Base-by-base conservation (phyloP, 345 rosid species). In the Chamaenerion angustifolium region DNA sequence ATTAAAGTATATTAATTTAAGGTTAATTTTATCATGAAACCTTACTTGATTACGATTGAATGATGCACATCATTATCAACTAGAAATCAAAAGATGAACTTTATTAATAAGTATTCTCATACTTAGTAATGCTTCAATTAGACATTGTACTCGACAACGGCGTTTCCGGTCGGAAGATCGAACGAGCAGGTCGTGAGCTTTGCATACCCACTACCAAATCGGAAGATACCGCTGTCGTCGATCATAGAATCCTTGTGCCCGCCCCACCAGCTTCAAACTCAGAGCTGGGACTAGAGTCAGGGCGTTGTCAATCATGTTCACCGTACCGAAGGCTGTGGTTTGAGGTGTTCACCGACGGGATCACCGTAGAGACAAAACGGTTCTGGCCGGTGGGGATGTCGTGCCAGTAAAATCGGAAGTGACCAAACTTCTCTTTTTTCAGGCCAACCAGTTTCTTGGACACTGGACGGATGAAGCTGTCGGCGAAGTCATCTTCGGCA, bases 221-320 rank as follows among this genome's bases (percentile, higher is more conserved):
- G 71, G 78, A 86, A 75, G 40, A 83, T 68, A 13, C 96, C 94
- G 61, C 83, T 76, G 37, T 89, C 94, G 31, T 83, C 80, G 31
- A 83, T 52, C 56, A 87, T 83, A 87, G 15, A 87, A 64, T 45
- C 96, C 96, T 25, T 87, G 94, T 0, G 96, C 94, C 42, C 67
- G 76, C 0, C 89, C 96, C 42, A 87, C 74, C 52, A 78, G 16
- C 40, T 72, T 77, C 0, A 87, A 83, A 59, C 71, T 70, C 59
- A 73, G 3, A 37, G 73, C 58, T 8, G 84, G 81, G 18, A 73
- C 78, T 2, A 66, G 25, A 0, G 96, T 87, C 37, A 83, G 56
- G 0, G 89, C 70, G 66, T 83, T 72, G 62, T 87, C 96, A 48
- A 87, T 83, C 72, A 83, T 62, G 45, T 65, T 56, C 48, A 78